Conservation (phyloP, 306 rosid species). For the Gynostemma pentaphyllum region DNA sequence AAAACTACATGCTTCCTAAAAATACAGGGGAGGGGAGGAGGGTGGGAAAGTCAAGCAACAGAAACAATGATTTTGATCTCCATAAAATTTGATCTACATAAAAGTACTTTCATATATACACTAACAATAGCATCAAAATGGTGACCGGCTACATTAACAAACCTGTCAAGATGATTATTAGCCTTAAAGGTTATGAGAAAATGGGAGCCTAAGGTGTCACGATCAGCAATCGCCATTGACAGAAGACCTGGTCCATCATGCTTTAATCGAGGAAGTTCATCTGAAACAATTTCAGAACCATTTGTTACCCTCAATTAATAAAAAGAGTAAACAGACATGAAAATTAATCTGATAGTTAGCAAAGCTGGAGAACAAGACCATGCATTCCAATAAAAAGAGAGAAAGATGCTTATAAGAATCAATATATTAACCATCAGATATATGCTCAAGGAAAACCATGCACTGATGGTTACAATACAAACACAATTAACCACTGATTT, state of each 20-base stretch:
- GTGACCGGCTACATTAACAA: background rate
- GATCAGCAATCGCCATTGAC: constrained; percentile 69
- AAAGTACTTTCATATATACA: background rate
- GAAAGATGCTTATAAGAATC: background rate
- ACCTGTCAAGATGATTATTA: constrained; percentile 80
- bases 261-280: constrained; percentile 66
- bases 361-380: background rate
- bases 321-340: background rate
- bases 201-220: constrained; percentile 79
- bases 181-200: constrained; percentile 72
- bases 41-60: background rate
- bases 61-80: background rate
- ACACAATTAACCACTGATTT: background rate
- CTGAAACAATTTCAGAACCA: constrained; percentile 30
- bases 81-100: background rate
- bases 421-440: background rate
- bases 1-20: constrained; percentile 80
- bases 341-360: background rate
- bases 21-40: background rate
- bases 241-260: constrained; percentile 74
- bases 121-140: background rate
- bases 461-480: background rate
- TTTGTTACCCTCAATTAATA: background rate
- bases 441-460: background rate
- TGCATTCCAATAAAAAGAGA: background rate